phyloP scores from a whole-genome alignment of 2,329 filamentous ascomycete genomes.

The Penicillium italicum region DNA sequence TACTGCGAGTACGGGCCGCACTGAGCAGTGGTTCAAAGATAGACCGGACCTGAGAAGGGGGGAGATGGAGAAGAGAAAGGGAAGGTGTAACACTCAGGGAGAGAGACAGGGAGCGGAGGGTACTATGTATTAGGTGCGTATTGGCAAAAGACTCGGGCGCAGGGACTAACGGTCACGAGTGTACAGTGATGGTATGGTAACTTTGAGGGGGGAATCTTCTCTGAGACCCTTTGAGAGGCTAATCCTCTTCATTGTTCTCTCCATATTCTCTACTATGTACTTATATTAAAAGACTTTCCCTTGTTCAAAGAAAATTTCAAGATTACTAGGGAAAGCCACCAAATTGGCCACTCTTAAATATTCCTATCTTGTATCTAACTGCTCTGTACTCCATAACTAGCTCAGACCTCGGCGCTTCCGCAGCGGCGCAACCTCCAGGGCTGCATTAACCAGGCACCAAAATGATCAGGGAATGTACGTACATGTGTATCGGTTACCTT shows the following conservation, averaged over 20 bases:
- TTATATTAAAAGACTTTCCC: background rate
- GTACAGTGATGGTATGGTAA: slow-evolving; percentile 7
- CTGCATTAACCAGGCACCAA: background rate
- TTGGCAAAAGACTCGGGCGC: slow-evolving; percentile 11
- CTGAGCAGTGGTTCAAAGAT: slow-evolving; percentile 28
- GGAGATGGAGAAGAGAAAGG: slow-evolving; percentile 20
- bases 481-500: background rate
- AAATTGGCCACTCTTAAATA: background rate
- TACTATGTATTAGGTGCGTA: slow-evolving; percentile 18
- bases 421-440: background rate
- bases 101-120: slow-evolving; percentile 16
- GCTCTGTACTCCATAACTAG: background rate
- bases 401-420: slow-evolving; percentile 6
- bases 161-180: slow-evolving; percentile 10
- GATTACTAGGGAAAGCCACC: background rate
- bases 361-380: background rate
- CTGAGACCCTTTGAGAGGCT: background rate
- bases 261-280: background rate
- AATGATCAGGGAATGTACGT: background rate
- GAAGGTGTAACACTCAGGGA: slow-evolving; percentile 15
- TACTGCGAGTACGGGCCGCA: slow-evolving; percentile 33
- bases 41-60: slow-evolving; percentile 21
- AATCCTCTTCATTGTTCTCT: background rate
- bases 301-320: background rate
- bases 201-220: slow-evolving; percentile 3